Evolutionary conservation across 1,139 yeast genomes (phyloP).

Genomic region (Sugiyamaella novakii): DNA sequence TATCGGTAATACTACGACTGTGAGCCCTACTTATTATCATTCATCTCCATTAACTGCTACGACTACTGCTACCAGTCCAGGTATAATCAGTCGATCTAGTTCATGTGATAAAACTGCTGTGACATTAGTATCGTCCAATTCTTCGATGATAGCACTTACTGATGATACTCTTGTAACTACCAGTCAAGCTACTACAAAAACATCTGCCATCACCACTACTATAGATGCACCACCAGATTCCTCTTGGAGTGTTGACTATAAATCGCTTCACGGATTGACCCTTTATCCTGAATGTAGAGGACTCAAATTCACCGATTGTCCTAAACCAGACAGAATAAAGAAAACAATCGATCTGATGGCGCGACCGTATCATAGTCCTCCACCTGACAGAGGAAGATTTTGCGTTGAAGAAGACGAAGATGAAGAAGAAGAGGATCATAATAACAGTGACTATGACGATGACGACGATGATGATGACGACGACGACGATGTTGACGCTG

Average conservation of each 20-base stretch:
- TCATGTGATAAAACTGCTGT: conserved; percentile 7
- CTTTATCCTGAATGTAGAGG: conserved; percentile 14
- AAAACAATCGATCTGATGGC: conserved; percentile 9
- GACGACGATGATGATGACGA: conserved; percentile 11
- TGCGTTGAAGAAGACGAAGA: conserved; percentile 16
- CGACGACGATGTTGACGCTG: neutral
- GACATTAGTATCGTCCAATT: conserved; percentile 7
- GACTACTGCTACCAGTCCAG: neutral
- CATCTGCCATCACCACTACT: neutral
- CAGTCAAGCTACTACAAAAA: conserved; percentile 1
- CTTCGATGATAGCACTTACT: conserved; percentile 12
- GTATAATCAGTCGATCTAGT: conserved; percentile 7
- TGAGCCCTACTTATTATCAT: neutral
- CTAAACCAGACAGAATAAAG: conserved; percentile 19
- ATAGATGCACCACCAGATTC: conserved; percentile 13
- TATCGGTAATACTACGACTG: neutral
- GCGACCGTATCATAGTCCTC: conserved; percentile 19
- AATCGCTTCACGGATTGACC: conserved; percentile 11
- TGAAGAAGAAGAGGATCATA: conserved; percentile 18
- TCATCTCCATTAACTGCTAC: neutral
- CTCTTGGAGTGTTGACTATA: conserved; percentile 16
- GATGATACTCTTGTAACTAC: conserved; percentile 6
- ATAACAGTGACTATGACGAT: conserved; percentile 8
- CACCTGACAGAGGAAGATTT: conserved; percentile 9
- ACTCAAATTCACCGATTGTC: conserved; percentile 21